Evolutionary conservation across 106 monocot species (phyloP).

Genomic region (Apostasia shenzhenica): DNA sequence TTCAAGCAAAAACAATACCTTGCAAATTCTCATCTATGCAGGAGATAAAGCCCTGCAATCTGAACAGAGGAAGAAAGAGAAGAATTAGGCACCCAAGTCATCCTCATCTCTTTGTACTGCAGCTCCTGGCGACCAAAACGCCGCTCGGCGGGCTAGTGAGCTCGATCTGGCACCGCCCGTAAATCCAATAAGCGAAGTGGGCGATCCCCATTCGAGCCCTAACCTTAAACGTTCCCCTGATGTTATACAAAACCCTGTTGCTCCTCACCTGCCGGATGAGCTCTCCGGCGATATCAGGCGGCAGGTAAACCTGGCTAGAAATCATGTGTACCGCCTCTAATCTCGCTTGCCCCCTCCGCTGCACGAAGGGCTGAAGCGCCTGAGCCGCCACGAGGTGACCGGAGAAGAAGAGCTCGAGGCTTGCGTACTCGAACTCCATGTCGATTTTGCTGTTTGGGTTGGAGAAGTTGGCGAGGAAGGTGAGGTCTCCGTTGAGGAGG

Average conservation of each 20-base stretch:
- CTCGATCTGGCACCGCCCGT: conserved; percentile 55
- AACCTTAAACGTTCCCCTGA: conserved; percentile 67
- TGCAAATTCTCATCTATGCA: too few species aligned
- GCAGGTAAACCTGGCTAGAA: conserved; percentile 68
- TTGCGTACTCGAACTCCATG: conserved; percentile 40
- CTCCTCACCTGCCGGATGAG: conserved; percentile 43
- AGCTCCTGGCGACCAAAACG: conserved; percentile 63
- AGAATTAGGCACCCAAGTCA: neutral
- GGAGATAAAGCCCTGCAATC: too few species aligned
- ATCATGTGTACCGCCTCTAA: conserved; percentile 68
- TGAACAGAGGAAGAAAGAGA: too few species aligned
- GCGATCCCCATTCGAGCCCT: conserved; percentile 39
- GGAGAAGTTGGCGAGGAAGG: conserved; percentile 78
- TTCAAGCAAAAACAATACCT: too few species aligned
- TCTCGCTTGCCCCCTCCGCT: conserved; percentile 40
- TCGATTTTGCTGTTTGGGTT: conserved; percentile 78
- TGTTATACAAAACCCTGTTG: conserved; percentile 45
- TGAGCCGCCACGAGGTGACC: conserved; percentile 46
- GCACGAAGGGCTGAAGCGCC: conserved; percentile 51
- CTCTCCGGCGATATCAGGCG: conserved; percentile 28
- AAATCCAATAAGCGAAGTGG: conserved; percentile 65
- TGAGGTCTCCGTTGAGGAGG: conserved; percentile 68
- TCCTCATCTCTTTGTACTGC: conserved; percentile 59
- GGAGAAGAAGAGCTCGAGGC: conserved; percentile 68
- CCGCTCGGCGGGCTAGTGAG: conserved; percentile 71